Conservation (phyloP, 2,329 filamentous ascomycete genomes). For the Emericellopsis atlantica region DNA sequence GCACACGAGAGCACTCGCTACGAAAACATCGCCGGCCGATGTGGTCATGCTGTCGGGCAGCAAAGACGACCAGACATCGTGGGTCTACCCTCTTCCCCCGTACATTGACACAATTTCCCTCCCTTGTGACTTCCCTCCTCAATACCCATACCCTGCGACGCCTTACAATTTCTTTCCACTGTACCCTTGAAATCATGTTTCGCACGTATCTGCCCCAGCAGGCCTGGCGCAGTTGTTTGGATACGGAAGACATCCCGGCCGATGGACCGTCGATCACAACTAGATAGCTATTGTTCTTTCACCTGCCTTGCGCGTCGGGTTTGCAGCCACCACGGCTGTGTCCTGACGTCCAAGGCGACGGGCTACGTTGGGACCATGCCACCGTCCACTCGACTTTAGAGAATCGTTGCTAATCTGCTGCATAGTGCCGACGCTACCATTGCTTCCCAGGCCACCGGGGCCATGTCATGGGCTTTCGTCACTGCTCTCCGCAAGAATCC, state of each 20-base stretch:
- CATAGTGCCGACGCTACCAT: constrained; percentile 84
- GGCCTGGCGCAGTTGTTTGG: no score
- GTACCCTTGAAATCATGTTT: no score
- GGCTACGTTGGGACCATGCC: constrained; percentile 24
- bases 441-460: constrained; percentile 78
- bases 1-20: constrained; percentile 66
- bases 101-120: constrained; percentile 6
- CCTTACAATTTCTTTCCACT: no score
- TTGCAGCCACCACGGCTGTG: constrained; percentile 17
- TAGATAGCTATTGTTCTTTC: constrained; percentile 6
- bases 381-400: not conserved
- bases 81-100: constrained; percentile 28
- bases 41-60: constrained; percentile 97
- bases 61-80: constrained; percentile 93
- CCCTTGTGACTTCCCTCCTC: no score
- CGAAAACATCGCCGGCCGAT: constrained; percentile 89
- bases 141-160: no score
- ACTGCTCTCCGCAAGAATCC: constrained; percentile 88
- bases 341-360: constrained; percentile 31
- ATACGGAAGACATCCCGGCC: no score
- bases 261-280: no score
- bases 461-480: constrained; percentile 98
- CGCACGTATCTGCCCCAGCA: no score
- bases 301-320: constrained; percentile 28
- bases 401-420: constrained; percentile 1